Percentiles rank a stretch among this genome's conserved stretches.
These are phyloP conservation scores for Malassezia equina DNA, from an alignment of 1,284 basidiomycete species.

Conservation along the genomic window DNA sequence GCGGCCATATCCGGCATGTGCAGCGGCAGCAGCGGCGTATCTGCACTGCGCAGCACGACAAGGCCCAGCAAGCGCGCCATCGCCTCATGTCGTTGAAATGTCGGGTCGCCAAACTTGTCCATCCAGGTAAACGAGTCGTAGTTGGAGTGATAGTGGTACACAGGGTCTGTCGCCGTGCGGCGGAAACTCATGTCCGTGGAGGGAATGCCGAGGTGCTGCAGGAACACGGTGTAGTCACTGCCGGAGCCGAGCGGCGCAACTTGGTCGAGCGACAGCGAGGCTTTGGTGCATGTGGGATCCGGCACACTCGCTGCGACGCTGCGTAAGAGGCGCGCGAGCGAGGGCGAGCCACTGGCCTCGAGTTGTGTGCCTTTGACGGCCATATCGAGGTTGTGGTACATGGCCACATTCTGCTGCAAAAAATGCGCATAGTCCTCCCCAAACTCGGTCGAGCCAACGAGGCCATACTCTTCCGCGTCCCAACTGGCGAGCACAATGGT, in stretches of 20 bases:
- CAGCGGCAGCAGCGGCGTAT: conserved; percentile 58
- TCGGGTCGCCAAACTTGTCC: conserved; percentile 64
- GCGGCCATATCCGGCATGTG: conserved; percentile 56
- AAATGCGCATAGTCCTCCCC: conserved; percentile 77
- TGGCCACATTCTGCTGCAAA: conserved; percentile 66
- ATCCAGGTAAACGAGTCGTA: conserved; percentile 70
- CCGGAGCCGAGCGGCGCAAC: conserved; percentile 51
- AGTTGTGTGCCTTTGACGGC: conserved; percentile 64
- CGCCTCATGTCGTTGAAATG: conserved; percentile 63
- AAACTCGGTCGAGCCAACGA: conserved; percentile 78
- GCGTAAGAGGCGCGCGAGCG: conserved; percentile 65
- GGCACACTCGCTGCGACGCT: conserved; percentile 58
- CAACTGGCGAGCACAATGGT: conserved; percentile 81
- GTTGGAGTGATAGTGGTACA: conserved; percentile 56
- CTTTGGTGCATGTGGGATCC: conserved; percentile 20
- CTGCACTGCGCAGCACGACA: conserved; percentile 56
- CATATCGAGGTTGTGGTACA: conserved; percentile 73
- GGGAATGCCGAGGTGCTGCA: conserved; percentile 51
- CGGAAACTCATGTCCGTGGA: conserved; percentile 46
- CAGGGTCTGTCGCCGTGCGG: conserved; percentile 25
- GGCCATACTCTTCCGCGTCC: conserved; percentile 88
- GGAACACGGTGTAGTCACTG: conserved; percentile 65
- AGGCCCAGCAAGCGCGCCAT: conserved; percentile 54
- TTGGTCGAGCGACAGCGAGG: conserved; percentile 16
- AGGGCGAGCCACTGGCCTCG: conserved; percentile 58